Evolutionary conservation across 176 grass and related monocot genomes (phyloP).

Genomic region (Cenchrus americanus): DNA sequence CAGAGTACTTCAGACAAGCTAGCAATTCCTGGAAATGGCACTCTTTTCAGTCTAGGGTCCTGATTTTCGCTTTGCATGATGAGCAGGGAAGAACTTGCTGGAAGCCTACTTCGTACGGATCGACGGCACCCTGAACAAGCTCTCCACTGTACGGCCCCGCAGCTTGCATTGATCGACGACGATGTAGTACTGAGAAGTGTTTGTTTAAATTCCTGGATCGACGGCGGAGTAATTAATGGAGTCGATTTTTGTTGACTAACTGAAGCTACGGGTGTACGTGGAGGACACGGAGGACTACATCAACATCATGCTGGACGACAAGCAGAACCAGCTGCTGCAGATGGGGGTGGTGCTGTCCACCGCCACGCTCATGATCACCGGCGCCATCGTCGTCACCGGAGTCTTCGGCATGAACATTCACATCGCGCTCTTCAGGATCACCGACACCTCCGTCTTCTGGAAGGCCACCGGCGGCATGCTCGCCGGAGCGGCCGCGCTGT

Average conservation of each 20-base stretch:
- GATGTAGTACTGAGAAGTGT: too few species aligned
- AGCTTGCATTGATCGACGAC: background rate
- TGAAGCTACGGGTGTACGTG: constrained; percentile 69
- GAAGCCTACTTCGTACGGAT: constrained; percentile 79
- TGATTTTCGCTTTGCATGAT: background rate
- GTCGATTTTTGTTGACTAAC: too few species aligned
- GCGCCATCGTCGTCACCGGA: constrained; percentile 35
- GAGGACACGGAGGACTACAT: constrained; percentile 83
- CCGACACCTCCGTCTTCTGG: constrained; percentile 46
- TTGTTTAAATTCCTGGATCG: background rate
- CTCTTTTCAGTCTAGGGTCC: too few species aligned
- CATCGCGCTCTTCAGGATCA: constrained; percentile 38
- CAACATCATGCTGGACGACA: constrained; percentile 85
- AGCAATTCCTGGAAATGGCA: too few species aligned
- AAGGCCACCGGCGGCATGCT: constrained; percentile 41
- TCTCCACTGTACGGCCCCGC: constrained; percentile 37
- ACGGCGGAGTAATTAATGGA: background rate
- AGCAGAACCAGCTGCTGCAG: constrained; percentile 80
- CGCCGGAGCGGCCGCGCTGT: constrained; percentile 42
- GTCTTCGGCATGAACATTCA: constrained; percentile 63
- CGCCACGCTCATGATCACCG: constrained; percentile 50
- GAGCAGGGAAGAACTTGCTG: constrained; percentile 49
- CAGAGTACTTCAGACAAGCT: too few species aligned
- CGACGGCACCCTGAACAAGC: constrained; percentile 68
- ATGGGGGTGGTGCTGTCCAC: constrained; percentile 73